Evolutionary conservation across 345 rosid genomes (phyloP).

Genomic region (Salix viminalis): DNA sequence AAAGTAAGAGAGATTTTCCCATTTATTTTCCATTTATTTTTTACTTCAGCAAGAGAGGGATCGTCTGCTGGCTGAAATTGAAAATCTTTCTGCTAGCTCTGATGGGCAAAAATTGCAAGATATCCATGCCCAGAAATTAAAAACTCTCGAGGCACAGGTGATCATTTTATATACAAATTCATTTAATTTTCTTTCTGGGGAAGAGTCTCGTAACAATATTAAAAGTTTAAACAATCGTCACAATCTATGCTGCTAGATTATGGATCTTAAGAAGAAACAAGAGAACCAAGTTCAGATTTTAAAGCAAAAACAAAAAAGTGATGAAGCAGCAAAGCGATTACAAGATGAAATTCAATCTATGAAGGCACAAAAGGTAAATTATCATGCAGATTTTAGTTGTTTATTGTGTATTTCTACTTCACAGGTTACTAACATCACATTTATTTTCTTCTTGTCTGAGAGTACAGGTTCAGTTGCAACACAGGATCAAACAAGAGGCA

Average conservation of each 20-base stretch:
- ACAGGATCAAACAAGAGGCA: conserved; percentile 95
- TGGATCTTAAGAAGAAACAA: conserved; percentile 92
- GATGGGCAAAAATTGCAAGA: conserved; percentile 91
- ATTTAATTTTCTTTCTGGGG: background rate
- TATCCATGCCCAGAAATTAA: conserved; percentile 74
- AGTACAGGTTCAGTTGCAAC: conserved; percentile 87
- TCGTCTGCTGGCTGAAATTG: conserved; percentile 76
- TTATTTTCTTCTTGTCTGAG: conserved; percentile 9
- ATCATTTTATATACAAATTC: conserved; percentile 12
- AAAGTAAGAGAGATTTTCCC: background rate
- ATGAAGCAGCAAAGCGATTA: conserved; percentile 81
- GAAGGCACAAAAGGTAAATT: conserved; percentile 82
- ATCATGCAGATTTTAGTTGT: background rate
- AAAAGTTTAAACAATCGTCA: conserved; percentile 7
- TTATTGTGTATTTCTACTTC: background rate
- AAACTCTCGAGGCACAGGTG: conserved; percentile 83
- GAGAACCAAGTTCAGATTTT: conserved; percentile 93
- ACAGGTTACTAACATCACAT: background rate
- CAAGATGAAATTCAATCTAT: conserved; percentile 96
- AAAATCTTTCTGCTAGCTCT: conserved; percentile 67
- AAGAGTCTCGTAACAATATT: background rate
- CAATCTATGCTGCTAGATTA: conserved; percentile 43
- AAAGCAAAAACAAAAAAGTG: conserved; percentile 94
- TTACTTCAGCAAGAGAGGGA: conserved; percentile 83
- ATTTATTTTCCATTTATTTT: conserved; percentile 9